Conservation (phyloP, 805 yeast genomes). For the Millerago galiae region DNA sequence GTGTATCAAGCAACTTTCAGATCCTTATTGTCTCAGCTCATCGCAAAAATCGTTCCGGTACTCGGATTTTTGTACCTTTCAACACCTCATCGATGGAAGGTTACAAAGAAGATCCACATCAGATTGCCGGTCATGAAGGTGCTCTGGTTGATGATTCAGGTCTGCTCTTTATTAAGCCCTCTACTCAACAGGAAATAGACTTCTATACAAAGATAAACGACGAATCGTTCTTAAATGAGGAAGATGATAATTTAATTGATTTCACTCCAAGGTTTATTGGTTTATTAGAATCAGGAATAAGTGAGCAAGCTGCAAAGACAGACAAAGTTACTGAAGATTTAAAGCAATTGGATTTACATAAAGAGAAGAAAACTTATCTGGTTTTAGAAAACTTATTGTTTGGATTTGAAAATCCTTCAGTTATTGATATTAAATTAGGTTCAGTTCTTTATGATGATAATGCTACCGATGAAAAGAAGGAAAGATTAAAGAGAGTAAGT, state of each 20-base stretch:
- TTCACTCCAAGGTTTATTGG: constrained; percentile 69
- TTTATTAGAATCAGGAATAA: constrained; percentile 41
- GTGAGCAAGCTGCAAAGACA: constrained; percentile 21
- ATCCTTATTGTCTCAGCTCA: neutral
- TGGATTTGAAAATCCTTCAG: constrained; percentile 59
- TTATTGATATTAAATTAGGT: constrained; percentile 84
- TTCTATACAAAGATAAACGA: constrained; percentile 49
- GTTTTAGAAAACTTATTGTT: constrained; percentile 67
- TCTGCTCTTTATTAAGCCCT: constrained; percentile 64
- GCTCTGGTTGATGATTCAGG: constrained; percentile 58
- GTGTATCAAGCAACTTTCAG: neutral
- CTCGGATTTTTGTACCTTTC: neutral
- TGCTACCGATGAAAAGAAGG: constrained; percentile 52
- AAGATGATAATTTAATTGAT: constrained; percentile 33
- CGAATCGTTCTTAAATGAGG: constrained; percentile 6
- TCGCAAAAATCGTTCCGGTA: neutral
- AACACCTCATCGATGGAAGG: constrained; percentile 1
- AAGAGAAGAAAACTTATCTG: constrained; percentile 30
- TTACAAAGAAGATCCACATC: constrained; percentile 34
- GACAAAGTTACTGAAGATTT: constrained; percentile 20
- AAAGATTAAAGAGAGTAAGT: constrained; percentile 59
- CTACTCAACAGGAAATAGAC: constrained; percentile 58
- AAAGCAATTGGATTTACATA: constrained; percentile 3
- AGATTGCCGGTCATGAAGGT: constrained; percentile 94
- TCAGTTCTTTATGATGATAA: constrained; percentile 56